Conservation (phyloP, 2,329 filamentous ascomycete species). For the Epichloe typhina region DNA sequence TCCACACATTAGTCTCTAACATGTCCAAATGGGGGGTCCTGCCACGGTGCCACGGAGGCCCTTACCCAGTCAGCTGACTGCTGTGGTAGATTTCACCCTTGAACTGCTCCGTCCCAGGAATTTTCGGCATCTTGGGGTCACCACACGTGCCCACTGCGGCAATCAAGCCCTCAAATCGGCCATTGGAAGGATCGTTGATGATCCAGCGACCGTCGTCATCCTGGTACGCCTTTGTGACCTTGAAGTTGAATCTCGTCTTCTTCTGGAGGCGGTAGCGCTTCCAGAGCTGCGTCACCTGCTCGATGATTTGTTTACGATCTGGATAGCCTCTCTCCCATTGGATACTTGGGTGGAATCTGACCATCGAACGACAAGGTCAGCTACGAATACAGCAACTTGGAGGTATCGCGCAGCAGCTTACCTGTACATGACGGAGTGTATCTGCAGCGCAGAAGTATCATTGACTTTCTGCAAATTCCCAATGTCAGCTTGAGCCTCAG, state of each 20-base stretch:
- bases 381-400: background rate
- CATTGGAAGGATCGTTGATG: conserved; percentile 57
- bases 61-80: conserved; percentile 52
- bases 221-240: conserved; percentile 56
- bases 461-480: conserved; percentile 50
- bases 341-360: conserved; percentile 61
- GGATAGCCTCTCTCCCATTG: conserved; percentile 68
- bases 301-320: conserved; percentile 59
- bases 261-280: conserved; percentile 57
- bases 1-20: background rate
- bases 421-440: conserved; percentile 77
- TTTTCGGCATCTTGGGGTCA: conserved; percentile 57
- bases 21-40: rapidly evolving
- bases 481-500: background rate
- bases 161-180: conserved; percentile 66
- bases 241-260: conserved; percentile 59
- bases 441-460: conserved; percentile 69
- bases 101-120: conserved; percentile 60
- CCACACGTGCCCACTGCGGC: conserved; percentile 72
- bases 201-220: conserved; percentile 60
- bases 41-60: background rate
- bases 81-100: conserved; percentile 64
- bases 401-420: background rate
- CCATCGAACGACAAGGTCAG: background rate
- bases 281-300: conserved; percentile 61